Evolutionary conservation across 1,139 yeast species (phyloP).

Genomic region (Protomyces lactucae-debilis): DNA sequence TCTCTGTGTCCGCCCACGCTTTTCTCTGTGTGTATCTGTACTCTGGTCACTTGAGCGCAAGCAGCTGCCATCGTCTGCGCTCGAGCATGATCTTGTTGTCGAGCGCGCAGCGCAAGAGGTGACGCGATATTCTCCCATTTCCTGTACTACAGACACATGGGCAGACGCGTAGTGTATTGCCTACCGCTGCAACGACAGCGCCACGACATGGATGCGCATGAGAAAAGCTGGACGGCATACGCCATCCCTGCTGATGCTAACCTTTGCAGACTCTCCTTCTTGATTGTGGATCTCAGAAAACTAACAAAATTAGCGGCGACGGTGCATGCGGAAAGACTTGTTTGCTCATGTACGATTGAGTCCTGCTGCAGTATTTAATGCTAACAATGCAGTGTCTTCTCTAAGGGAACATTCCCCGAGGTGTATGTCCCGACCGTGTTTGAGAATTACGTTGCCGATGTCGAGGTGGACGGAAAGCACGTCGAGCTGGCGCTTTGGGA

Average conservation of each 20-base stretch:
- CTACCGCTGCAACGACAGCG: too few species aligned
- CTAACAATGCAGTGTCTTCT: slow-evolving; percentile 74
- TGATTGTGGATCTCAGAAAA: background rate
- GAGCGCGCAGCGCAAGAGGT: too few species aligned
- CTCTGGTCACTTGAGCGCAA: too few species aligned
- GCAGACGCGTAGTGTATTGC: too few species aligned
- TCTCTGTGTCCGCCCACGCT: background rate
- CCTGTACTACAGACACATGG: too few species aligned
- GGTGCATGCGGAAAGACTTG: slow-evolving; percentile 93
- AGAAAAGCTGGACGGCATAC: background rate
- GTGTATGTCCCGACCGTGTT: slow-evolving; percentile 30
- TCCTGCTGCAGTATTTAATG: slow-evolving; percentile 63
- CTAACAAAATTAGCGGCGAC: background rate
- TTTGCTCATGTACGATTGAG: slow-evolving; percentile 45
- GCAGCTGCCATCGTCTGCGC: too few species aligned
- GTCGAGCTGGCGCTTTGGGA: slow-evolving; percentile 81
- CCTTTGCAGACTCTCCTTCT: background rate
- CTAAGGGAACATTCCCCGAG: slow-evolving; percentile 38
- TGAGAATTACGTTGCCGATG: slow-evolving; percentile 73
- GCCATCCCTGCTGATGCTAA: background rate
- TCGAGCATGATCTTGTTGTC: too few species aligned
- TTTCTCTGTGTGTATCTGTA: background rate
- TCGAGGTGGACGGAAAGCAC: slow-evolving; percentile 74
- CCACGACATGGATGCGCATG: background rate
- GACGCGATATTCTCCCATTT: too few species aligned